phyloP scores from a whole-genome alignment of 2,329 filamentous ascomycete species.

The Emmonsiellopsis sp. region DNA sequence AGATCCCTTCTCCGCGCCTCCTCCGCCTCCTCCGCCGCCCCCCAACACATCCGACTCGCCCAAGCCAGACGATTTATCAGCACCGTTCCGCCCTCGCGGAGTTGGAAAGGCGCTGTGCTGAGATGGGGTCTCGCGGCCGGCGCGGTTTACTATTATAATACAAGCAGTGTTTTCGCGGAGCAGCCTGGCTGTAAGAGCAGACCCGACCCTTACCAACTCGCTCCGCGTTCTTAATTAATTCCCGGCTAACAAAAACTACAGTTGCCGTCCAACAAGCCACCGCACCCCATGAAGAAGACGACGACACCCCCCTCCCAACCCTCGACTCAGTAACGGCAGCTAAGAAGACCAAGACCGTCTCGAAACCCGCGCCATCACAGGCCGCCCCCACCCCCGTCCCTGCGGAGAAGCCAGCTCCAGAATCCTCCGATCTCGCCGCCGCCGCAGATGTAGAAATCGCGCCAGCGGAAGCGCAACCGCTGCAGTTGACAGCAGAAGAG shows the following conservation, averaged over 20 bases:
- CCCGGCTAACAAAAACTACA: conserved; percentile 8
- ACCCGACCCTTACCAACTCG: neutral
- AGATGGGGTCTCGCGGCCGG: conserved; percentile 69
- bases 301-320: conserved; percentile 49
- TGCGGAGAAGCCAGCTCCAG: conserved; percentile 12
- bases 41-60: conserved; percentile 8
- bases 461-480: conserved; percentile 6
- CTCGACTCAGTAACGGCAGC: conserved; percentile 56
- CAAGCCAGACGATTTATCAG: conserved; percentile 43
- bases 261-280: conserved; percentile 25
- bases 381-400: conserved; percentile 3
- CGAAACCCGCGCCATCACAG: conserved; percentile 3
- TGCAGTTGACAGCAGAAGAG: conserved; percentile 33
- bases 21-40: neutral
- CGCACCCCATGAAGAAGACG: conserved; percentile 20
- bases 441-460: conserved; percentile 11
- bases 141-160: conserved; percentile 90
- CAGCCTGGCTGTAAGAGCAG: conserved; percentile 58
- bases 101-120: conserved; percentile 68
- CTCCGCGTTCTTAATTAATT: neutral
- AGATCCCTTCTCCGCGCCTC: conserved; percentile 10
- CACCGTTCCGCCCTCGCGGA: conserved; percentile 45
- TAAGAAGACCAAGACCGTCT: conserved; percentile 29
- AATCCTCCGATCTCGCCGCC: conserved; percentile 8
- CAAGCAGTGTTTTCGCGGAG: conserved; percentile 76